These are phyloP conservation scores for Xylaria flabelliformis DNA, from an alignment of 495 filamentous ascomycete genomes.

Conservation along the genomic window DNA sequence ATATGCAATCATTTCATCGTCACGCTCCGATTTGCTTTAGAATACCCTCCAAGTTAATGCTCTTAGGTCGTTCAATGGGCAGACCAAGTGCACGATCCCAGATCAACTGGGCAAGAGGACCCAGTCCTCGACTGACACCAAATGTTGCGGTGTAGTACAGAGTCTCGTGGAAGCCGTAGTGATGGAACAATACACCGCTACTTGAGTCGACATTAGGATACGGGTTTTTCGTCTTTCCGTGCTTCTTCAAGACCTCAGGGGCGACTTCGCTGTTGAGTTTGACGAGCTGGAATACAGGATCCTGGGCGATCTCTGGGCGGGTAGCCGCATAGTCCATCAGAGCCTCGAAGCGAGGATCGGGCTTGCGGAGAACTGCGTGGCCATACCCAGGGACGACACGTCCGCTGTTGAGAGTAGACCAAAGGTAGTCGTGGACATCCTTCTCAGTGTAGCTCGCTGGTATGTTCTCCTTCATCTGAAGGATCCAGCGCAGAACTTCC, in stretches of 20 bases:
- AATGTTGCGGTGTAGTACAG: slow-evolving; percentile 98
- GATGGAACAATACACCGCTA: slow-evolving; percentile 93
- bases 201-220: slow-evolving; percentile 94
- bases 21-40: slow-evolving; percentile 62
- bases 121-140: slow-evolving; percentile 88
- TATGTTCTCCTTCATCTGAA: slow-evolving; percentile 90
- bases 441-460: slow-evolving; percentile 77
- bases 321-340: slow-evolving; percentile 92
- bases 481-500: slow-evolving; percentile 94
- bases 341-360: slow-evolving; percentile 94
- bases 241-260: slow-evolving; percentile 84
- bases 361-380: slow-evolving; percentile 97
- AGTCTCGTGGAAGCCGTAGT: slow-evolving; percentile 95
- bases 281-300: slow-evolving; percentile 93
- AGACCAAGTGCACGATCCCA: slow-evolving; percentile 95
- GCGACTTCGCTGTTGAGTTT: slow-evolving; percentile 80
- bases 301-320: slow-evolving; percentile 79
- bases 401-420: slow-evolving; percentile 89
- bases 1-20: slow-evolving; percentile 20
- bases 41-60: slow-evolving; percentile 86
- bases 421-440: slow-evolving; percentile 86
- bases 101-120: slow-evolving; percentile 90
- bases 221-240: slow-evolving; percentile 99
- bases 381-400: slow-evolving; percentile 96
- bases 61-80: slow-evolving; percentile 98